Base-by-base conservation (phyloP, 257 asterid genomes). In the Nicotiana undulata region DNA sequence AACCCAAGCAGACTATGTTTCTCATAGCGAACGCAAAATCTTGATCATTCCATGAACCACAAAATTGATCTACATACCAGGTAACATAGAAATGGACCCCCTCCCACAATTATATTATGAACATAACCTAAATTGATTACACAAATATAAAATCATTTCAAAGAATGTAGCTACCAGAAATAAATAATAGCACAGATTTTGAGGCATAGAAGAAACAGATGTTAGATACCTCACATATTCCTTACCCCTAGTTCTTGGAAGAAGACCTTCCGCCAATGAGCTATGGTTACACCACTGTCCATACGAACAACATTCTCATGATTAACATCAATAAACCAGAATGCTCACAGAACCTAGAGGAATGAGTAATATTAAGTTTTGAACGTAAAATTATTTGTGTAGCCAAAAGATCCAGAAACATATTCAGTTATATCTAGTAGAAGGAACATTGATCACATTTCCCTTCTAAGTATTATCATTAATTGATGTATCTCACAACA, bases 261-360 rank as follows among this genome's bases (percentile, higher is more conserved):
- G 79, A 67, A 88, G 83, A 59, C 60, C 82, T 85, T 85, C 85
- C 90, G 86, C 93, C 95, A 91, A 68, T 89, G 88, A 74, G 88
- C 90, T 84, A 91, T 68, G 56, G 88, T 86, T 46, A 88, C 91
- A 67, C 95, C 95, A 85, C 72, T 88, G 46, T 85, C 90, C 88
- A 87, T 34, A 67, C 46, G 82, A 85, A 91, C 90, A 72, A 88
- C 89, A 82, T 70, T 81, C 76, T 91, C 95, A 6, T 92, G 93
- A 83, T 91, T 88, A 63, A 80, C 85, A 86, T 86, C 79, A 72
- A 84, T 66, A 86, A 82, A 82, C 0, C 3, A 3, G 31, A 28
- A 28, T 3, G 31, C 2, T 3, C 2, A 28, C 1, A 28, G 2
- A 3, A 28, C 31, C 2, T 34, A 34, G 40, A 5, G 40, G 40